Evolutionary conservation across 2,329 filamentous ascomycete genomes (phyloP).

Genomic region (Pseudophaeomoniella oleicola): DNA sequence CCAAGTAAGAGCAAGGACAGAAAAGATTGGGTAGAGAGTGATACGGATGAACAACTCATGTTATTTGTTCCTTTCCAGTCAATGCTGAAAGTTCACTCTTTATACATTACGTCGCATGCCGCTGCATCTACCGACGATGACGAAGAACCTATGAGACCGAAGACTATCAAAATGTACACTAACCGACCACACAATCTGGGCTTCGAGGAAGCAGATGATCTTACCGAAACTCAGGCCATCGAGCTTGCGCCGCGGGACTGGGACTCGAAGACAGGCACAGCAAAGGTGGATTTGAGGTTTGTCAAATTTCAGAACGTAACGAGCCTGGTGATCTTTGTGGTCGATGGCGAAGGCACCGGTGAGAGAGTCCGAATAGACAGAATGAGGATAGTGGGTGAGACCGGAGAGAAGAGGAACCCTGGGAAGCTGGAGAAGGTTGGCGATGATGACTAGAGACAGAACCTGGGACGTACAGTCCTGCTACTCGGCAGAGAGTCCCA

Average conservation of each 20-base stretch:
- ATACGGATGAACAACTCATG: conserved; percentile 93
- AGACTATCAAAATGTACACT: conserved; percentile 69
- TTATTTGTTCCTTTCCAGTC: conserved; percentile 82
- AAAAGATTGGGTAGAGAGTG: conserved; percentile 86
- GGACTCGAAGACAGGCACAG: conserved; percentile 58
- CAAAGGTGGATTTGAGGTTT: conserved; percentile 61
- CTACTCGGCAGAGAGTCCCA: too few species aligned
- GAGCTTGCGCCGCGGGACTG: conserved; percentile 64
- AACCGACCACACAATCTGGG: conserved; percentile 84
- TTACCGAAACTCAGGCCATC: conserved; percentile 64
- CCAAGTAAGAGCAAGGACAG: conserved; percentile 37
- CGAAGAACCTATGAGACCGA: conserved; percentile 65
- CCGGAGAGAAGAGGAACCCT: conserved; percentile 81
- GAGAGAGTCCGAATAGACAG: conserved; percentile 66
- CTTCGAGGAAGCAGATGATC: conserved; percentile 87
- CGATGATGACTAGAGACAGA: conserved; percentile 36
- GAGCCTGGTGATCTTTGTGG: conserved; percentile 75
- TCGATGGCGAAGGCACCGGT: conserved; percentile 66
- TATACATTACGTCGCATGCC: conserved; percentile 71
- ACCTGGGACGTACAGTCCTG: too few species aligned
- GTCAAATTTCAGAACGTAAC: conserved; percentile 96
- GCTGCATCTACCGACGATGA: conserved; percentile 43
- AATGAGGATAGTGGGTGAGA: conserved; percentile 62
- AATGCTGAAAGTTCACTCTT: conserved; percentile 75
- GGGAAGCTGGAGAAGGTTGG: conserved; percentile 93